Evolutionary conservation across 257 asterid genomes (phyloP).

Genomic region (Pogostemon cablin): DNA sequence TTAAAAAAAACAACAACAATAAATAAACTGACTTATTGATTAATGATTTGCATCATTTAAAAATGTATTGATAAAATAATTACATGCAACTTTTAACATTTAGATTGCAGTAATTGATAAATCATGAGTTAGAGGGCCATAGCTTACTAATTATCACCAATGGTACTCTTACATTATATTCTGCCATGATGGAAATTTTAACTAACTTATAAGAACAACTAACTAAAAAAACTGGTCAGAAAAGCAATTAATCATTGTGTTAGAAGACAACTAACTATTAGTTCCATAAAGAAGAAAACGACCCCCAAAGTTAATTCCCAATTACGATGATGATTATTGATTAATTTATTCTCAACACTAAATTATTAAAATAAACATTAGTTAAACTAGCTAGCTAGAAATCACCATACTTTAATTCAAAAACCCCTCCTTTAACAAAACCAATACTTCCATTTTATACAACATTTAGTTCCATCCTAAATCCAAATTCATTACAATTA

Average conservation of each 20-base stretch:
- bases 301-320: conserved; percentile 26
- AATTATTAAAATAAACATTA: background rate
- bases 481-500: background rate
- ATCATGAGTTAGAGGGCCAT: conserved; percentile 6
- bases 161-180: background rate
- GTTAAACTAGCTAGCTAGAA: background rate
- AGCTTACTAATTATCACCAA: conserved; percentile 23
- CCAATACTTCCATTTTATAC: conserved; percentile 9
- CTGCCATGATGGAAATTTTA: conserved; percentile 29
- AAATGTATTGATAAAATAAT: no score
- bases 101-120: background rate
- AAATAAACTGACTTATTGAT: no score
- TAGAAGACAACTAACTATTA: conserved; percentile 10
- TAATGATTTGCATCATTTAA: no score
- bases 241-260: conserved; percentile 34
- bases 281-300: conserved; percentile 35
- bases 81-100: background rate
- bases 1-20: no score
- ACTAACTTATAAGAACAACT: conserved; percentile 33
- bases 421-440: conserved; percentile 24
- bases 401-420: conserved; percentile 36
- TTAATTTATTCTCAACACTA: background rate
- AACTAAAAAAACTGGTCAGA: conserved; percentile 38
- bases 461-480: background rate
- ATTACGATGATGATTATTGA: background rate